Base-by-base conservation (phyloP, 352 stramenopile species). In the Phytophthora tentaculata region DNA sequence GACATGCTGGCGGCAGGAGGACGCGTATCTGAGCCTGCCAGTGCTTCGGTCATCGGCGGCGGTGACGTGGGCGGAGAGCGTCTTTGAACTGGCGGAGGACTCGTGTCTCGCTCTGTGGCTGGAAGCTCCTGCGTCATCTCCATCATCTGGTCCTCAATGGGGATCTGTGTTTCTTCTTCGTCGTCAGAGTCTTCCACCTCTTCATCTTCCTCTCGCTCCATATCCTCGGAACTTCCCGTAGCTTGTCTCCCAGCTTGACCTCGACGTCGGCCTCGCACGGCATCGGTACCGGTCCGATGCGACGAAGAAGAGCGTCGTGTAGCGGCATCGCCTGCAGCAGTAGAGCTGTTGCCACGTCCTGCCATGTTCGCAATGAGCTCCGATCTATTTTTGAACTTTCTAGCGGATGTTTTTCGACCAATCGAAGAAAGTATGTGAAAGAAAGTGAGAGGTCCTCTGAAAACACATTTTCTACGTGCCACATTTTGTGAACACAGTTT, bases 101-200 rank as follows among this genome's bases (percentile, higher is more conserved):
- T 82, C 24, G 59, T 58, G 23, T 77, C 74, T 45, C 60, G 49
- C 32, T 65, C 67, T 20, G 57, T 62, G 3, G 29, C 35, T 26
- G 63, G 67, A 2, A 79, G 47, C 12, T 79, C 71, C 57, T 79
- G 71, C 29, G 67, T 77, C 63, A 43, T 43, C 10, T 43, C 35
- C 35, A 43, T 43, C 35, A 77, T 67, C 48, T 69, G 67, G 23
- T 79, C 74, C 7, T 79, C 74, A 22, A 74, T 60, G 12, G 60
- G 61, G 29, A 73, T 73, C 47, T 81, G 71, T 14, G 62, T 76
- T 56, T 71, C 66, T 64, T 79, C 74, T 20, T 73, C 74, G 19
- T 81, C 67, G 19, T 76, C 68, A 19, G 63, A 76, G 22, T 75
- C 67, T 43, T 71, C 67, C 19, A 64, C 62, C 22, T 43, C 35